Conservation (phyloP, 768 basidiomycete species). For the Gloeopeniophorella convolvens region DNA sequence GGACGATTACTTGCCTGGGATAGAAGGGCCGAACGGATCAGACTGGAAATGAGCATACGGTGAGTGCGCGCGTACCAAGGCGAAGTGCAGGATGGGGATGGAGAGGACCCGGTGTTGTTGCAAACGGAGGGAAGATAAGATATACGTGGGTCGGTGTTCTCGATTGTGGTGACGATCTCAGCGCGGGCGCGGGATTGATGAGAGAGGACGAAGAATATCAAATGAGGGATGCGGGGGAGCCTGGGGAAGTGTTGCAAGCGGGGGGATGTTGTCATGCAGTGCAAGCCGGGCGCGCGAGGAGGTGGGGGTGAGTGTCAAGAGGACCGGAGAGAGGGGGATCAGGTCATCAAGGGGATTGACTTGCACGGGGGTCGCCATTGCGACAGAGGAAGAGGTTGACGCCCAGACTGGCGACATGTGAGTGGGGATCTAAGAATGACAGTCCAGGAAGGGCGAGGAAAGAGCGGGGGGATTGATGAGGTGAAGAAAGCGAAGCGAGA, state of each 20-base stretch:
- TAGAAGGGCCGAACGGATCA: constrained; percentile 3
- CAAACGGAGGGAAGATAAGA: constrained; percentile 20
- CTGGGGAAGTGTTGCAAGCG: background rate
- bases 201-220: background rate
- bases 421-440: too few species aligned
- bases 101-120: background rate
- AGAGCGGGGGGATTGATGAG: background rate
- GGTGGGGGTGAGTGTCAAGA: constrained; percentile 5
- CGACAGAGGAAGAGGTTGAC: constrained; percentile 10
- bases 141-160: constrained; percentile 19
- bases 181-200: background rate
- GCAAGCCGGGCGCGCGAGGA: background rate
- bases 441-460: too few species aligned
- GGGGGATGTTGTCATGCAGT: constrained; percentile 14
- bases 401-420: too few species aligned
- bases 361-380: constrained; percentile 14
- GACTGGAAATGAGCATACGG: background rate
- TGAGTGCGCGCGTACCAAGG: constrained; percentile 11
- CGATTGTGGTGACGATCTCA: constrained; percentile 7
- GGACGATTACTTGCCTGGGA: constrained; percentile 16
- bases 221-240: constrained; percentile 4
- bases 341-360: background rate
- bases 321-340: constrained; percentile 9
- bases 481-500: background rate
- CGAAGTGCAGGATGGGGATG: constrained; percentile 2